Conservation (phyloP, 805 yeast species). For the Myxozyma neglecta region DNA sequence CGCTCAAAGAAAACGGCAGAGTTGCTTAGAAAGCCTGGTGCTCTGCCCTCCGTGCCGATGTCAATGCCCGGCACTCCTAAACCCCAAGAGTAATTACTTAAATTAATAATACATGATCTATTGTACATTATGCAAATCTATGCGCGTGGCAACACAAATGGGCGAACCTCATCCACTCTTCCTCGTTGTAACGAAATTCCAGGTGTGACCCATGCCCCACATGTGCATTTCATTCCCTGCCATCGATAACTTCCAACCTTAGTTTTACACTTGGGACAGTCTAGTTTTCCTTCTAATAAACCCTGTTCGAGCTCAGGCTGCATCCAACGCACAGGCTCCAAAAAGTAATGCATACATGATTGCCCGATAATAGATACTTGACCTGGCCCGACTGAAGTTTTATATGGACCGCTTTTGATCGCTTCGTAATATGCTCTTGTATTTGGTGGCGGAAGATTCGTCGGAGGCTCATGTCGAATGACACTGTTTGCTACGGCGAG, state of each 20-base stretch:
- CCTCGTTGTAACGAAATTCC: constrained; percentile 79
- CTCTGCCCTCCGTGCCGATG: constrained; percentile 43
- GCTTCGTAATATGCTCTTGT: constrained; percentile 9
- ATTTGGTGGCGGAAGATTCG: constrained; percentile 1
- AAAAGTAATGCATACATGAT: constrained; percentile 76
- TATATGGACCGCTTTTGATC: constrained; percentile 4
- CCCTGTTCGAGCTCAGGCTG: constrained; percentile 68
- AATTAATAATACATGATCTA: too few species aligned
- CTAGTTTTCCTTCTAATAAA: constrained; percentile 80
- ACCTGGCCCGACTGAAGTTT: constrained; percentile 22
- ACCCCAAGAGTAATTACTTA: constrained; percentile 12
- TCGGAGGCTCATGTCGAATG: constrained; percentile 51
- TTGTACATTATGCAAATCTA: background rate
- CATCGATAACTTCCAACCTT: constrained; percentile 92
- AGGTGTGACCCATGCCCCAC: constrained; percentile 95
- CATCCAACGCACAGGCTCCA: constrained; percentile 95
- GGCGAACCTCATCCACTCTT: constrained; percentile 68
- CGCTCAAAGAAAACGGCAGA: constrained; percentile 38
- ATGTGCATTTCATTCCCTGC: constrained; percentile 92
- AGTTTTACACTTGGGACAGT: constrained; percentile 78
- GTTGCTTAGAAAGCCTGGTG: constrained; percentile 37
- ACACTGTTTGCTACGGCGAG: constrained; percentile 63
- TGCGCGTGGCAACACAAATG: constrained; percentile 9
- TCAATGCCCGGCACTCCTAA: constrained; percentile 10
- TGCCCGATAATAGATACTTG: constrained; percentile 34